Evolutionary conservation across 768 basidiomycete genomes (phyloP).

Genomic region (Coprinellus micaceus): DNA sequence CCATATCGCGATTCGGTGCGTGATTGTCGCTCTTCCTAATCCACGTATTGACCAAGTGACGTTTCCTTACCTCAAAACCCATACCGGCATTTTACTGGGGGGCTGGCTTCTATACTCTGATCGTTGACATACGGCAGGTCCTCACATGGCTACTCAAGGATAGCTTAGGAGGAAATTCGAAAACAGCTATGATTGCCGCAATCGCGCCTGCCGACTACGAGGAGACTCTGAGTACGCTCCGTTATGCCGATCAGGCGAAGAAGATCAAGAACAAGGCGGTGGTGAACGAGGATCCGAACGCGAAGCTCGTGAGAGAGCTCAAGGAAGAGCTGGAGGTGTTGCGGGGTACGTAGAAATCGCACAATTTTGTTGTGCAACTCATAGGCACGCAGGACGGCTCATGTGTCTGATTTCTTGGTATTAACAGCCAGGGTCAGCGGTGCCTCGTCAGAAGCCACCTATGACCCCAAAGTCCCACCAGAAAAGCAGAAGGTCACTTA

Average conservation of each 20-base stretch:
- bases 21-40: conserved; percentile 16
- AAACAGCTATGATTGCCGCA: conserved; percentile 99
- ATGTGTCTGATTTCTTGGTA: conserved; percentile 7
- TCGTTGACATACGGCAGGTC: conserved; percentile 50
- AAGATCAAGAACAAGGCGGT: conserved; percentile 99
- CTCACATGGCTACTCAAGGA: conserved; percentile 98
- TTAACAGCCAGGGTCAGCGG: conserved; percentile 68
- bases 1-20: conserved; percentile 96
- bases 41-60: not conserved
- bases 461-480: conserved; percentile 85
- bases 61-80: conserved; percentile 5
- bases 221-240: conserved; percentile 92
- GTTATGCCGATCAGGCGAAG: conserved; percentile 98
- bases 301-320: conserved; percentile 96
- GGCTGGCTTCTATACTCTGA: conserved; percentile 8
- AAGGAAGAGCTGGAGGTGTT: conserved; percentile 97
- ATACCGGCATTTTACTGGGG: conserved; percentile 6
- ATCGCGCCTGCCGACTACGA: conserved; percentile 99
- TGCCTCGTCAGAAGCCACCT: conserved; percentile 66
- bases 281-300: conserved; percentile 99
- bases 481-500: conserved; percentile 96
- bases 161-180: conserved; percentile 93
- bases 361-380: conserved; percentile 14
- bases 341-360: conserved; percentile 54
- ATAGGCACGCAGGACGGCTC: conserved; percentile 1